phyloP scores from a whole-genome alignment of 331 rosid genomes.

The Stylosanthes scabra region DNA sequence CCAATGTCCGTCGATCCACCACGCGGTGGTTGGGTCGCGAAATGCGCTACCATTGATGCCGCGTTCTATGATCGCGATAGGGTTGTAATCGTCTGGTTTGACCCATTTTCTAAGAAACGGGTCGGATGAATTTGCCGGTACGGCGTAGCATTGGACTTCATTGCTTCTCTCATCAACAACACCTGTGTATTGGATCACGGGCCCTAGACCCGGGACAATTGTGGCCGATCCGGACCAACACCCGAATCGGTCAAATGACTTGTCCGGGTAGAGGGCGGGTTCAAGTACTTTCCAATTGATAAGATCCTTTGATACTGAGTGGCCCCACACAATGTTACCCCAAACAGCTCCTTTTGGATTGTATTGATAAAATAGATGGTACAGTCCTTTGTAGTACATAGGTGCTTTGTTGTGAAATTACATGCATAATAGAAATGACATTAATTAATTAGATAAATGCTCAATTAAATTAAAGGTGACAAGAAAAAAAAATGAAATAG shows the following conservation, averaged over 20 bases:
- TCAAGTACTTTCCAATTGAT: conserved; percentile 55
- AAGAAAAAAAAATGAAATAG: not conserved
- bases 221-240: conserved; percentile 69
- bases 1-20: conserved; percentile 73
- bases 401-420: conserved; percentile 45
- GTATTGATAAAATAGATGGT: conserved; percentile 62
- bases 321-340: conserved; percentile 73
- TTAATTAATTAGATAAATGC: not conserved
- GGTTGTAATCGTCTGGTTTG: conserved; percentile 50
- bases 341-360: conserved; percentile 66
- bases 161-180: conserved; percentile 33
- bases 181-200: conserved; percentile 53
- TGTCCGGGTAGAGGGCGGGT: conserved; percentile 51
- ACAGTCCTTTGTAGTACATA: conserved; percentile 55
- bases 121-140: conserved; percentile 50
- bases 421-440: conserved; percentile 6
- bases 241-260: conserved; percentile 54
- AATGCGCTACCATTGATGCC: conserved; percentile 54
- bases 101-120: conserved; percentile 49
- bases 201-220: conserved; percentile 48
- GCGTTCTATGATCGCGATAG: conserved; percentile 34
- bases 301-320: conserved; percentile 56
- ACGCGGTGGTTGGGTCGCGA: conserved; percentile 86
- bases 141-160: conserved; percentile 52
- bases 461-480: not conserved